Evolutionary conservation across 371 early-diverging fungal species (phyloP), one percentile per base, ranked within the genome.

Genomic region (Lichtheimia hyalospora): DNA sequence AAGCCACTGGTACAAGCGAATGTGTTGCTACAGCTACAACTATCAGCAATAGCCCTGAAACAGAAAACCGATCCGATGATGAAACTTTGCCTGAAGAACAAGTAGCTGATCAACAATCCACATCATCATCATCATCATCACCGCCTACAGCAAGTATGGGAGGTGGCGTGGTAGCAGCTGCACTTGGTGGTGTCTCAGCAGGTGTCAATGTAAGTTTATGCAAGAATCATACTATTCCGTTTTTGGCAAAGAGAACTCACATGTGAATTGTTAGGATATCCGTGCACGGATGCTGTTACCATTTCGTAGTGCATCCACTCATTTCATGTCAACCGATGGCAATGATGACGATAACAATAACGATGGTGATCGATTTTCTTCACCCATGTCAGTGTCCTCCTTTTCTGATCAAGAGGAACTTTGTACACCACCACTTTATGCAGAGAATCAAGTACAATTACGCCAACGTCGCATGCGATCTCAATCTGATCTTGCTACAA

Each of bases 151-250:
- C 59, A 12, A 15, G 39, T 24, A n/a, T 48, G 10, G 60, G 60
- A 18, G 46, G 60, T 13, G 62, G 73, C 43, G 67, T 69, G 3
- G 64, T 72, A 12, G 68, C 70, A 15, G 60, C 70, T 39, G 73
- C 70, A 1, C 49, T 75, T 13, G 73, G 55, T 3, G 70, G 68
- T 49, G 70, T 68, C 20, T 70, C 75, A 28, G 68, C 73, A 8
- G 63, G 75, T 41, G 73, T 69, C 5, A 75, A 70, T 68, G 73
- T 72, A 66, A 68, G 70, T 61, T 5, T 41, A 34, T 34, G 34
- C 34, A 34, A 8, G 34, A 34, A 34, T 34, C 34, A 34, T 8
- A 34, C 34, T 10, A 34, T 34, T 16, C 5, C 18, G 21, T 28
- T 23, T 23, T 57, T 18, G 15, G 52, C 15, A 13, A n/a, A 5